Conservation (phyloP, 495 filamentous ascomycete species). For the Aspergillus heteromorphus region DNA sequence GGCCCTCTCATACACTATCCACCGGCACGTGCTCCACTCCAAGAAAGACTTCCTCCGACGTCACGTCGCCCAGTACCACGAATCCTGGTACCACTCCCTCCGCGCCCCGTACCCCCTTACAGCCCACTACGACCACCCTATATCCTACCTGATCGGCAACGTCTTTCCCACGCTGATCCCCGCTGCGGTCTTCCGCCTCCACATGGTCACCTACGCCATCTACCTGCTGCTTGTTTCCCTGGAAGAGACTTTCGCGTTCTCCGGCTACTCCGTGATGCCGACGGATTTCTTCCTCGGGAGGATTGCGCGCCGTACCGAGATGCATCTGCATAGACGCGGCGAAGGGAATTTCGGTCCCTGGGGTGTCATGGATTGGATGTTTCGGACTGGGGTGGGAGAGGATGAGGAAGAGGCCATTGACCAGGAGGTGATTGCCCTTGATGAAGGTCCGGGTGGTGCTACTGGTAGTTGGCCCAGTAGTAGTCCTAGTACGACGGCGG, state of each 20-base stretch:
- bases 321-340: conserved; percentile 55
- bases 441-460: no score
- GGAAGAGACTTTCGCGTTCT: conserved; percentile 72
- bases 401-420: conserved; percentile 42
- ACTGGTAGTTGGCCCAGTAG: background rate
- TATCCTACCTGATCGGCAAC: conserved; percentile 61
- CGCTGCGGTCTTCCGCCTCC: conserved; percentile 58
- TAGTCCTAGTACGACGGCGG: no score
- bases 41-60: conserved; percentile 13
- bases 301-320: conserved; percentile 63
- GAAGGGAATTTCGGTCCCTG: conserved; percentile 72
- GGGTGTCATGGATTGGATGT: conserved; percentile 72
- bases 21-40: conserved; percentile 65
- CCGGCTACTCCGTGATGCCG: conserved; percentile 71
- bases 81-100: conserved; percentile 60
- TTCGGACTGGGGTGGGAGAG: conserved; percentile 59
- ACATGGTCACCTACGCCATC: conserved; percentile 74
- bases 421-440: no score
- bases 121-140: conserved; percentile 75
- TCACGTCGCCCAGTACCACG: conserved; percentile 45
- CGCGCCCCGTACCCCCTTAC: conserved; percentile 58
- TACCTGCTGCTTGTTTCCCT: conserved; percentile 62
- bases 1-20: conserved; percentile 60
- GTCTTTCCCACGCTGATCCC: conserved; percentile 74
- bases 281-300: conserved; percentile 67